A percentile compares a stretch with the other conserved stretches of the same genome.
Evolutionary conservation across 2,329 filamentous ascomycete genomes (phyloP).

Genomic region (Niveomyces coronatus): DNA sequence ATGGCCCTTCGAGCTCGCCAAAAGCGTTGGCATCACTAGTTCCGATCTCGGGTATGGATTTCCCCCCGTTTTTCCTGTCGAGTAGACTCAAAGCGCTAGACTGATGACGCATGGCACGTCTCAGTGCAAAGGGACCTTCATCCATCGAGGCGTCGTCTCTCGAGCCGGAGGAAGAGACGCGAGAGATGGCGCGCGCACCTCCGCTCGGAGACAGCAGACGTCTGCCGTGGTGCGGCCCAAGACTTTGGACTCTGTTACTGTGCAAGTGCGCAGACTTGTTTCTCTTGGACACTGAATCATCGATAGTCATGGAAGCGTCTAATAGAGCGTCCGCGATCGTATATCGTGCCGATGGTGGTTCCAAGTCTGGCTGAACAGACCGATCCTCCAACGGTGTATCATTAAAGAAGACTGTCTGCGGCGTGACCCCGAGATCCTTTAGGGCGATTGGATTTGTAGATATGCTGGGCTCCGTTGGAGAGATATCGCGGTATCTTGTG

Average conservation of each 20-base stretch:
- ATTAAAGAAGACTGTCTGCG: constrained; percentile 89
- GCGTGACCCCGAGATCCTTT: constrained; percentile 64
- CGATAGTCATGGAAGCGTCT: constrained; percentile 83
- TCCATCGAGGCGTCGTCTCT: constrained; percentile 22
- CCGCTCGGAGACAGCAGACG: constrained; percentile 23
- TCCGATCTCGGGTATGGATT: constrained; percentile 47
- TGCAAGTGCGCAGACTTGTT: constrained; percentile 42
- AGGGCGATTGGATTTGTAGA: constrained; percentile 50
- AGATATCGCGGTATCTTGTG: constrained; percentile 50
- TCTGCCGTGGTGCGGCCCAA: constrained; percentile 18
- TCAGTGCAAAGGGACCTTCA: constrained; percentile 32
- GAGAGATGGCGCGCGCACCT: constrained; percentile 22
- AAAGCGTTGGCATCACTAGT: constrained; percentile 51
- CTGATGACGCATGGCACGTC: constrained; percentile 42
- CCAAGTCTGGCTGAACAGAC: constrained; percentile 22
- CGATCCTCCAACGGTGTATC: constrained; percentile 48
- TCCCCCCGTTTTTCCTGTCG: constrained; percentile 48
- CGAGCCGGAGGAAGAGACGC: constrained; percentile 26
- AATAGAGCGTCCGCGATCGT: constrained; percentile 85
- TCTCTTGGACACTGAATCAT: constrained; percentile 50
- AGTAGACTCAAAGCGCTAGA: constrained; percentile 50
- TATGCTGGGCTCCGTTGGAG: constrained; percentile 23
- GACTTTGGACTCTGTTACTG: constrained; percentile 31
- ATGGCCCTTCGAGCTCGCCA: constrained; percentile 49
- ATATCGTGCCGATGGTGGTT: constrained; percentile 38